These are phyloP conservation scores for Pleurotus djamor DNA, from an alignment of 768 basidiomycete genomes.

Conservation along the genomic window DNA sequence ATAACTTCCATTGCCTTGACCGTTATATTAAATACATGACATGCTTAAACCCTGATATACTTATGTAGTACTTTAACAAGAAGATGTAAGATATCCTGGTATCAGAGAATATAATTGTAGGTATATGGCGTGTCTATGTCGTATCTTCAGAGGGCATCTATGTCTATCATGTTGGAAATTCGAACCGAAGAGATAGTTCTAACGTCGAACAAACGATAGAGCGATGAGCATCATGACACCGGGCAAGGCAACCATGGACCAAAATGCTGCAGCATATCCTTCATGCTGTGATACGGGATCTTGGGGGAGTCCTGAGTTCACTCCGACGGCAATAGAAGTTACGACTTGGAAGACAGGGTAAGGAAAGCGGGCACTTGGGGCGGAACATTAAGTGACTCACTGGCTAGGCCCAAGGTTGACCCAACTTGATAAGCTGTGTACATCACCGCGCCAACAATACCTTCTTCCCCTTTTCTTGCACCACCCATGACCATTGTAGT, in stretches of 20 bases:
- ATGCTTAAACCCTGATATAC: background rate
- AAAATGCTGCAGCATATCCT: background rate
- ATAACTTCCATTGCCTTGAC: too few relatives aligned
- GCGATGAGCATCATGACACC: conserved; percentile 1
- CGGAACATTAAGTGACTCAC: background rate
- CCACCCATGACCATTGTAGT: conserved; percentile 11
- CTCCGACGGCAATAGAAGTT: background rate
- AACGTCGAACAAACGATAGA: background rate
- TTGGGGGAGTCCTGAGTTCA: background rate
- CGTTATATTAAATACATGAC: background rate
- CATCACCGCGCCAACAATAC: conserved; percentile 12
- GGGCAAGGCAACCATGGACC: background rate
- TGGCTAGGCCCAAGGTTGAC: conserved; percentile 8
- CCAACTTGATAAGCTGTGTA: conserved; percentile 11
- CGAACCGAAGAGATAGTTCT: background rate
- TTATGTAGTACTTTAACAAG: too few relatives aligned
- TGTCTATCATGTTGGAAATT: too few relatives aligned
- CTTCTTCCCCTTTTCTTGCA: conserved; percentile 9
- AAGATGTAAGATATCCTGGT: too few relatives aligned
- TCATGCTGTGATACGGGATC: background rate
- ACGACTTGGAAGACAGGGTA: background rate
- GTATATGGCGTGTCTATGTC: too few relatives aligned
- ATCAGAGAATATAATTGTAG: too few relatives aligned
- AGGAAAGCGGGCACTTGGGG: background rate
- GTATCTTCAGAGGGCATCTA: too few relatives aligned